Conservation (phyloP, 2,329 filamentous ascomycete species). For the Chrysoporthe puriensis region DNA sequence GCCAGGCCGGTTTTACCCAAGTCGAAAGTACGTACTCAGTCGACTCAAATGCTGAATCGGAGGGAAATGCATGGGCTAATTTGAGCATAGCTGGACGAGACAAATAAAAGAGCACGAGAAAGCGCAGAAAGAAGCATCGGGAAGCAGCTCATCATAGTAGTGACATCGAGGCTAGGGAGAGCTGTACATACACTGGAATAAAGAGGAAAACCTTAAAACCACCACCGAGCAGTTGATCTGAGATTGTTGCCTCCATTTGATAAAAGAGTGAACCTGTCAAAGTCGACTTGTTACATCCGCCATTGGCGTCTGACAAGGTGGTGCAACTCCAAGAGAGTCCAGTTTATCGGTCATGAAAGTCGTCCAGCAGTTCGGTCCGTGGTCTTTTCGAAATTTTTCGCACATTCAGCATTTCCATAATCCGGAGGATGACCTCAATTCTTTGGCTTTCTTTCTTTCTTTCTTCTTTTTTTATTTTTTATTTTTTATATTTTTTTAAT, state of each 20-base stretch:
- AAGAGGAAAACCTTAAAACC: slow-evolving; percentile 1
- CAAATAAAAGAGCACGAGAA: slow-evolving; percentile 51
- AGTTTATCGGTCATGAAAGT: not conserved
- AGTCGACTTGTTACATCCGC: not conserved
- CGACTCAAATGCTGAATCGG: not conserved
- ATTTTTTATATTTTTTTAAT: too few species aligned
- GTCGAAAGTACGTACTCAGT: slow-evolving; percentile 71
- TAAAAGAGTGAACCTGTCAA: not conserved
- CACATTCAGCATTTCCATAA: not conserved
- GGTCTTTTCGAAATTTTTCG: not conserved
- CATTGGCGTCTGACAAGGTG: not conserved
- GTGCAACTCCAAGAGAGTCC: not conserved
- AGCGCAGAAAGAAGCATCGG: slow-evolving; percentile 35
- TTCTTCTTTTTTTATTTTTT: not conserved
- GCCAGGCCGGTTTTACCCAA: slow-evolving; percentile 78
- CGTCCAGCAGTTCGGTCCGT: too few species aligned
- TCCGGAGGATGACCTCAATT: not conserved
- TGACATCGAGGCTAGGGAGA: not conserved
- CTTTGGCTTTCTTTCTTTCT: not conserved
- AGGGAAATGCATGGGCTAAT: not conserved
- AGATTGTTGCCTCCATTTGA: not conserved
- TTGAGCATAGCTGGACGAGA: slow-evolving; percentile 45
- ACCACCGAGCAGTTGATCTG: not conserved
- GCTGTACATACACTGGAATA: not conserved
- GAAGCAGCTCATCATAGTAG: slow-evolving; percentile 12